A percentile compares a stretch with the other conserved stretches of the same genome.
These are phyloP conservation scores for Chloromonas sp. DNA, from an alignment of 163 green algal genomes.

Conservation along the genomic window DNA sequence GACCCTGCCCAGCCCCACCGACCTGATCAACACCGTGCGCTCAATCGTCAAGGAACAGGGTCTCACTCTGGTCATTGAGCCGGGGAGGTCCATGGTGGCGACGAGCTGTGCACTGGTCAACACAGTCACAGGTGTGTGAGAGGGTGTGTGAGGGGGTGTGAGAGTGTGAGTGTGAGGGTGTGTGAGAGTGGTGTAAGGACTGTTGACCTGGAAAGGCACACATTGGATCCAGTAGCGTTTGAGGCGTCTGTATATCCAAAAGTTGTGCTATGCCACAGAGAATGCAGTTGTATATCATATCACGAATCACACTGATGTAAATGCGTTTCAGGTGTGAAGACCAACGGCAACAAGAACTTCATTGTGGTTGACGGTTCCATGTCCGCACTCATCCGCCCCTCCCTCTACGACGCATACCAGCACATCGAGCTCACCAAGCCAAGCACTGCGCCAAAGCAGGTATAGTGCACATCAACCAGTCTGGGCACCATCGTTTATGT, in stretches of 20 bases:
- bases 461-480: neutral
- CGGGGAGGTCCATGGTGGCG: slow-evolving; percentile 88
- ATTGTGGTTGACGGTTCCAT: slow-evolving; percentile 95
- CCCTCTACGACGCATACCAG: slow-evolving; percentile 91
- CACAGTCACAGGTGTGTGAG: slow-evolving; percentile 68
- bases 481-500: too few relatives aligned
- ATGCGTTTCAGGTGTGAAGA: slow-evolving; percentile 72
- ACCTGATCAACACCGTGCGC: slow-evolving; percentile 92
- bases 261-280: too few relatives aligned
- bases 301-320: too few relatives aligned
- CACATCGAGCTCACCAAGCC: slow-evolving; percentile 92
- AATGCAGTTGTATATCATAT: too few relatives aligned
- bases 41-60: slow-evolving; percentile 54
- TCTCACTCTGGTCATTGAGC: slow-evolving; percentile 94
- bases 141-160: neutral
- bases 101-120: slow-evolving; percentile 79
- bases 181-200: too few relatives aligned
- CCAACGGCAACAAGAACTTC: slow-evolving; percentile 97
- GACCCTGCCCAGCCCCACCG: slow-evolving; percentile 78
- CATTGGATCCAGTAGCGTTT: too few relatives aligned
- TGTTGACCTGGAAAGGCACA: too few relatives aligned
- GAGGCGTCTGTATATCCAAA: too few relatives aligned
- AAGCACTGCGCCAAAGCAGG: slow-evolving; percentile 29
- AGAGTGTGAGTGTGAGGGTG: too few relatives aligned
- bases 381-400: slow-evolving; percentile 85